Percentiles rank a stretch among this genome's conserved stretches.
Evolutionary conservation across 768 basidiomycete species (phyloP).

Genomic region (Royoungia palumana): DNA sequence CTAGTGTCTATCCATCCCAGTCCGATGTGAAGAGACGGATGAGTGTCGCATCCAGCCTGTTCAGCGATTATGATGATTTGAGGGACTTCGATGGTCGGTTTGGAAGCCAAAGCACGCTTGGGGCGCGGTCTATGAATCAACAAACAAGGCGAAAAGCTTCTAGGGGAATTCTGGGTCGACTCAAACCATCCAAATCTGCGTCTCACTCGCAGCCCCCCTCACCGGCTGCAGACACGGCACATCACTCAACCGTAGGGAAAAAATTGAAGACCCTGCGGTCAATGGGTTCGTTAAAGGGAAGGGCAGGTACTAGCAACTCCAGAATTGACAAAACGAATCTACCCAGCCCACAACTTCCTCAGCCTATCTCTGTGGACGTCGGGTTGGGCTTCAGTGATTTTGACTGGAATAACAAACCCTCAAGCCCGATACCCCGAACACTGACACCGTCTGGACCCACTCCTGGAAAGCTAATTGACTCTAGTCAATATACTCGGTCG

Average conservation of each 20-base stretch:
- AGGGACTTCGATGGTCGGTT: constrained; percentile 85
- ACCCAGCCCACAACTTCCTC: constrained; percentile 52
- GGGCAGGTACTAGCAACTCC: constrained; percentile 24
- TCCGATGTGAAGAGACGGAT: constrained; percentile 52
- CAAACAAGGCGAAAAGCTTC: constrained; percentile 57
- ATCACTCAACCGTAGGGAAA: constrained; percentile 38
- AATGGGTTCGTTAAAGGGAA: constrained; percentile 75
- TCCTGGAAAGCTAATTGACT: constrained; percentile 11
- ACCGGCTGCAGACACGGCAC: constrained; percentile 37
- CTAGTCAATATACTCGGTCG: constrained; percentile 24
- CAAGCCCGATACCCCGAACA: constrained; percentile 9
- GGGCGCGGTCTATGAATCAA: constrained; percentile 39
- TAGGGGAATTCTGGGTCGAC: constrained; percentile 60
- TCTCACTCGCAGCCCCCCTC: constrained; percentile 47
- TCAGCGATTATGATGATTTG: constrained; percentile 87
- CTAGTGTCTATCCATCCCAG: constrained; percentile 28
- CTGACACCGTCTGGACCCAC: constrained; percentile 20
- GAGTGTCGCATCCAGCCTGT: constrained; percentile 67
- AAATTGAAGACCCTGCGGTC: constrained; percentile 73
- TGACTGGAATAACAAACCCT: constrained; percentile 43
- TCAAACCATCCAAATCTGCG: constrained; percentile 45
- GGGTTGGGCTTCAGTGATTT: constrained; percentile 55
- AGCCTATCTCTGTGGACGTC: constrained; percentile 51
- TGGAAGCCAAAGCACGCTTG: constrained; percentile 74
- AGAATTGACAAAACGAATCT: constrained; percentile 38